These are phyloP conservation scores for Starmerella bacillaris DNA, from an alignment of 805 yeast genomes.

Conservation along the genomic window DNA sequence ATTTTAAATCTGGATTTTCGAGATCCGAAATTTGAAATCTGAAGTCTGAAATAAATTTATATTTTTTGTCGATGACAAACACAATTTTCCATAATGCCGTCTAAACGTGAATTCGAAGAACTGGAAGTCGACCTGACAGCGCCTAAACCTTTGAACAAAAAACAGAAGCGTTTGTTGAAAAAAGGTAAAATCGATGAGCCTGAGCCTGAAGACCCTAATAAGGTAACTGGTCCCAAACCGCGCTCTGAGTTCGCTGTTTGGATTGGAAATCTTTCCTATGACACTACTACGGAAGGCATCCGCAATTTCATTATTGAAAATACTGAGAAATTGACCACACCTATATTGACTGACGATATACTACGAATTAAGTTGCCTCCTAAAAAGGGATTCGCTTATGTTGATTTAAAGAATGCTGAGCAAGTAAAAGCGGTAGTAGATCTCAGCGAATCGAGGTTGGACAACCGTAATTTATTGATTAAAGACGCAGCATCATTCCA, in stretches of 20 bases:
- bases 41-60: not conserved
- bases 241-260: conserved; percentile 45
- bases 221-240: conserved; percentile 13
- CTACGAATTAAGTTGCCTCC: conserved; percentile 67
- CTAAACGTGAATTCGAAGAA: conserved; percentile 22
- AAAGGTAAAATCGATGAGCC: conserved; percentile 31
- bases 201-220: conserved; percentile 19
- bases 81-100: not conserved
- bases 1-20: no score
- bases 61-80: not conserved
- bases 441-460: conserved; percentile 52
- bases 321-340: conserved; percentile 15
- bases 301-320: conserved; percentile 44
- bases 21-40: not conserved
- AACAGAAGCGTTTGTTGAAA: conserved; percentile 72
- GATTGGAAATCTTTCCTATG: conserved; percentile 85
- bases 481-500: conserved; percentile 66
- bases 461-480: conserved; percentile 72
- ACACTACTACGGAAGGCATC: conserved; percentile 61
- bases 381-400: conserved; percentile 65
- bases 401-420: conserved; percentile 49
- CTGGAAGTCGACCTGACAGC: conserved; percentile 30
- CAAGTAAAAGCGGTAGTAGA: conserved; percentile 46
- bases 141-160: conserved; percentile 73
- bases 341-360: conserved; percentile 40